Evolutionary conservation across 208 protist genomes (phyloP).

Genomic region (Leishmania guyanensis): DNA sequence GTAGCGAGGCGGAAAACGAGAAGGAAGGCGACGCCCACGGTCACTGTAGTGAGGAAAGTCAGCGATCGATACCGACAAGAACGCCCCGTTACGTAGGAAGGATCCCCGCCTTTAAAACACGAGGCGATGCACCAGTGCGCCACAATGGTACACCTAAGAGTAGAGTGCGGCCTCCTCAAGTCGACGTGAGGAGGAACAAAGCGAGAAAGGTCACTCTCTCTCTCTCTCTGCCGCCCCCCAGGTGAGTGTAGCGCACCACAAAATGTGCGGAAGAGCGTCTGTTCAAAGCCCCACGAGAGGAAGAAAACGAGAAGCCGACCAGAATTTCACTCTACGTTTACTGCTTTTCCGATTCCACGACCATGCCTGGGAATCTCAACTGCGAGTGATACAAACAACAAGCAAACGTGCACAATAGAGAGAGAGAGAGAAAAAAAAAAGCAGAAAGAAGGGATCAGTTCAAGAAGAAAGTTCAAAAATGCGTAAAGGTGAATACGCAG

Average conservation of each 20-base stretch:
- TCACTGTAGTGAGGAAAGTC: background rate
- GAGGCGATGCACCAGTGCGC: background rate
- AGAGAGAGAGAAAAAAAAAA: background rate
- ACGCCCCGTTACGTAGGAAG: background rate
- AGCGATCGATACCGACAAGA: background rate
- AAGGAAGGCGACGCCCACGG: background rate
- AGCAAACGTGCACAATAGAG: background rate
- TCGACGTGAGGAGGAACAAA: background rate
- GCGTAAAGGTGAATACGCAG: background rate
- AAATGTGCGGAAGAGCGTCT: background rate
- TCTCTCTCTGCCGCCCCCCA: background rate
- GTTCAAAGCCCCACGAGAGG: background rate
- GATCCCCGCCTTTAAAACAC: background rate
- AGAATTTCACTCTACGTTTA: background rate
- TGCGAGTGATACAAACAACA: background rate
- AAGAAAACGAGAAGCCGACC: too few relatives aligned
- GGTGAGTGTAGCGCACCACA: background rate
- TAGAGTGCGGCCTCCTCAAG: background rate
- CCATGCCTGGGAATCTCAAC: background rate
- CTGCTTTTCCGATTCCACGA: background rate
- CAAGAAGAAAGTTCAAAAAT: background rate
- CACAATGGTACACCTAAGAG: background rate
- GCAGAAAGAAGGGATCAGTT: background rate
- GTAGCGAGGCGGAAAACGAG: slow-evolving; percentile 18
- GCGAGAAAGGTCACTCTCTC: background rate